phyloP scores from a whole-genome alignment of 306 rosid species.

The Sicyos baderoa region DNA sequence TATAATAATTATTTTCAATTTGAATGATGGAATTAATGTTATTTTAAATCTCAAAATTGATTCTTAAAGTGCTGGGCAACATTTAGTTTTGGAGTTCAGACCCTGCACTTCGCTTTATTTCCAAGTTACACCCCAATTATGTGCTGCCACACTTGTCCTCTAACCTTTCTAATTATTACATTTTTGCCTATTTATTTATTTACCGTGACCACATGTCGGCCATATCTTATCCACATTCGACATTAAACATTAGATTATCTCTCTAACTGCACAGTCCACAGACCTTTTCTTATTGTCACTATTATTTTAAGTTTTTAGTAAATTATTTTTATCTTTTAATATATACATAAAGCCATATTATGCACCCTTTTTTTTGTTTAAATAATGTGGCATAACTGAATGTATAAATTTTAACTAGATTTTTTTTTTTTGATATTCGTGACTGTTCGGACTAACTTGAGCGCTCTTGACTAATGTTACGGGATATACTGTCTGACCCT shows the following conservation, averaged over 20 bases:
- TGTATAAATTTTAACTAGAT: too few relatives aligned
- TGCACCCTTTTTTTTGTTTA: too few relatives aligned
- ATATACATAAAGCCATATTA: too few relatives aligned
- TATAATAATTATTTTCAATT: background rate
- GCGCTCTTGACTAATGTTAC: too few relatives aligned
- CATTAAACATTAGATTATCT: conserved; percentile 9
- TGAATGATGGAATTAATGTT: background rate
- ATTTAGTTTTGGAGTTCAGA: conserved; percentile 6
- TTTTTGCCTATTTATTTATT: background rate
- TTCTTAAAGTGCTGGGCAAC: background rate
- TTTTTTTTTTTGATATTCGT: too few relatives aligned
- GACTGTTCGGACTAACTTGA: too few relatives aligned
- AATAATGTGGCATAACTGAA: too few relatives aligned
- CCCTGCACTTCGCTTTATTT: conserved; percentile 7
- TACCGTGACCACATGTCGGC: background rate
- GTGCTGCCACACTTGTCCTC: background rate
- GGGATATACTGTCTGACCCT: too few relatives aligned
- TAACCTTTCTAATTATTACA: conserved; percentile 4
- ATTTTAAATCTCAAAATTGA: background rate
- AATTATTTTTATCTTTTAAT: too few relatives aligned
- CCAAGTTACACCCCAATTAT: background rate
- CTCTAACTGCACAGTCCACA: background rate
- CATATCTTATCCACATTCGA: conserved; percentile 18
- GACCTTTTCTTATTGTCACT: background rate
- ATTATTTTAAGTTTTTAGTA: background rate